Evolutionary conservation across 192 early-diverging fungal species (phyloP), one percentile per base, ranked within the genome.

Genomic region (Chytriomyces sp.): DNA sequence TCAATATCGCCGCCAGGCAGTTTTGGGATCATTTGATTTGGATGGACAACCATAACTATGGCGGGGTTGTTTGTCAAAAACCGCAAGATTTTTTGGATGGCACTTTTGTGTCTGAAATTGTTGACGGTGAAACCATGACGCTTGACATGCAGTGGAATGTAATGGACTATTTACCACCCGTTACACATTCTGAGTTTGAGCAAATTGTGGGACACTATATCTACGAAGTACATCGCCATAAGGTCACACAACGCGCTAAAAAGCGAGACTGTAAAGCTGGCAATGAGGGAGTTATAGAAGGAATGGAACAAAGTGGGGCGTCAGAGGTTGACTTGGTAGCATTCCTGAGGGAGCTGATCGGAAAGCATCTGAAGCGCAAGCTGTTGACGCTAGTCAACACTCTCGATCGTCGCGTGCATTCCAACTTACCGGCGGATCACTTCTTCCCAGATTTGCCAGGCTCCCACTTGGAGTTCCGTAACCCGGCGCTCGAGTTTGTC

Each of bases 11-110:
- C 8, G 81, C 86, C n/a, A 78, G 82, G 32, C 78, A 86, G 64
- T 93, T 89, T 64, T 99, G 92, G 91, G 84, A 89, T 33, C 85
- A 89, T 39, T 59, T 96, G 64, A 41, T 96, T 39, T 99, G 97
- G 97, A 94, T 95, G 92, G 93, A 99, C 74, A 76, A 79, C 58
- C 85, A 86, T 66, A 99, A 99, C 78, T 94, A 87, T 76, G 95
- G 93, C 22, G 89, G 93, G 4, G 36, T 88, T 4, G 39, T 37
- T 4, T 79, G 77, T 56, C 36, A 57, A 8, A 81, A 83, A 22
- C 66, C 68, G 22, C 54, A 76, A 19, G 57, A 39, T 2, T 26
- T 52, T 28, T 19, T 64, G 1, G 63, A 79, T 34, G 59, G 33
- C 10, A 19, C 26, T 10, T n/a, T 63, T 31, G 65, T 67, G 8